Percentiles rank a stretch among this genome's conserved stretches.
phyloP scores from a whole-genome alignment of 768 basidiomycete species.

The Suillus clintonianus region DNA sequence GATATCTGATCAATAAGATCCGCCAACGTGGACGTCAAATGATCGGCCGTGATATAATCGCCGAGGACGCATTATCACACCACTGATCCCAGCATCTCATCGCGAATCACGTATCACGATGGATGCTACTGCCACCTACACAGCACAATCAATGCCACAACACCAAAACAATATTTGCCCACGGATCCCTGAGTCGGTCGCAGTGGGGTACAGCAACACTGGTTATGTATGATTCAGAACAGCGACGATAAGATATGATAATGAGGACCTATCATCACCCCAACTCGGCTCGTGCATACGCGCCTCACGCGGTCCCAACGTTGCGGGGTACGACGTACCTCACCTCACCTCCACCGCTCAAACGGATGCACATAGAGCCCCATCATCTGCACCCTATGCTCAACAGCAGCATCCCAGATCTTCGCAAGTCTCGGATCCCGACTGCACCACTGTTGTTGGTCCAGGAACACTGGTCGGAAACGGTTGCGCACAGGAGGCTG shows the following conservation, averaged over 20 bases:
- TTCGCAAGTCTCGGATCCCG: constrained; percentile 38
- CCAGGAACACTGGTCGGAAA: constrained; percentile 51
- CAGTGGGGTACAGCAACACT: background rate
- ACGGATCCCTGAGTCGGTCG: background rate
- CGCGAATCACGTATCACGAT: no score
- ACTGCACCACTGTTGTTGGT: constrained; percentile 49
- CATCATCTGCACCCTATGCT: constrained; percentile 16
- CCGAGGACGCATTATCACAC: background rate
- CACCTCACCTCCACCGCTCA: constrained; percentile 1
- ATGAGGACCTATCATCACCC: no score
- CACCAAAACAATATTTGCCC: no score
- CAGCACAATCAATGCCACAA: background rate
- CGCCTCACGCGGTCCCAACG: no score
- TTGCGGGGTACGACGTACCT: no score
- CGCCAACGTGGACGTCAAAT: background rate
- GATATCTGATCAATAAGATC: no score
- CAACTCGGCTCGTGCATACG: background rate
- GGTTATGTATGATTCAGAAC: background rate
- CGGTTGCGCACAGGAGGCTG: constrained; percentile 32
- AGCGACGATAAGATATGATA: background rate
- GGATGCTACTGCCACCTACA: no score
- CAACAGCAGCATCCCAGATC: constrained; percentile 24
- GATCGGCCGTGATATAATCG: background rate
- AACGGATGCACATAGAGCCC: constrained; percentile 15
- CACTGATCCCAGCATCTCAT: no score